A percentile compares a stretch with the other conserved stretches of the same genome.
Conservation (phyloP, 805 yeast species). For the Lipomyces japonicus region DNA sequence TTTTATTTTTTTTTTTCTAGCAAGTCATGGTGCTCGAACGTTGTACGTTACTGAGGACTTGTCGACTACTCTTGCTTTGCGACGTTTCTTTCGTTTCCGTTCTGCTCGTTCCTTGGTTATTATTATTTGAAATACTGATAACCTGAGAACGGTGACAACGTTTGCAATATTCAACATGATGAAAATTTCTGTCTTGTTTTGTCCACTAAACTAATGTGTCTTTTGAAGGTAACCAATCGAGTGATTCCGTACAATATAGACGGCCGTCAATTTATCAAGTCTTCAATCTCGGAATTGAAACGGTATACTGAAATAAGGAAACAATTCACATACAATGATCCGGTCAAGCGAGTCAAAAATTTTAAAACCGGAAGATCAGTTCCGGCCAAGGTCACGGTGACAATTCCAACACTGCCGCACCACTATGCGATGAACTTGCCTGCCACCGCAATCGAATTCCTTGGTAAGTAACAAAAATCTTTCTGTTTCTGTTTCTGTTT, state of each 20-base stretch:
- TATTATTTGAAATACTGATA: constrained; percentile 22
- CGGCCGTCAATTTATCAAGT: constrained; percentile 73
- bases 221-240: constrained; percentile 36
- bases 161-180: constrained; percentile 21
- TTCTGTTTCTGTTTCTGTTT: too few species aligned
- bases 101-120: constrained; percentile 25
- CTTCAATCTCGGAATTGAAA: constrained; percentile 20
- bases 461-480: constrained; percentile 23
- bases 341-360: constrained; percentile 39
- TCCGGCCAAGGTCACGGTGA: constrained; percentile 33
- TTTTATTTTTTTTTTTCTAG: background rate
- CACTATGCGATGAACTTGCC: constrained; percentile 96
- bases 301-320: background rate
- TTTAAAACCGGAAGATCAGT: constrained; percentile 36
- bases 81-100: constrained; percentile 24
- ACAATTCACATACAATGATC: background rate
- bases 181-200: background rate
- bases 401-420: constrained; percentile 48
- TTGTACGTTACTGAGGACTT: constrained; percentile 12
- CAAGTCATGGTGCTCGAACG: constrained; percentile 7
- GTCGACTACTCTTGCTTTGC: constrained; percentile 12
- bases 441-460: constrained; percentile 79
- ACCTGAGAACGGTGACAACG: constrained; percentile 22
- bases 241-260: constrained; percentile 69
- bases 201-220: background rate